phyloP scores from a whole-genome alignment of 2,329 filamentous ascomycete species.

The Zymoseptoria pseudotritici region DNA sequence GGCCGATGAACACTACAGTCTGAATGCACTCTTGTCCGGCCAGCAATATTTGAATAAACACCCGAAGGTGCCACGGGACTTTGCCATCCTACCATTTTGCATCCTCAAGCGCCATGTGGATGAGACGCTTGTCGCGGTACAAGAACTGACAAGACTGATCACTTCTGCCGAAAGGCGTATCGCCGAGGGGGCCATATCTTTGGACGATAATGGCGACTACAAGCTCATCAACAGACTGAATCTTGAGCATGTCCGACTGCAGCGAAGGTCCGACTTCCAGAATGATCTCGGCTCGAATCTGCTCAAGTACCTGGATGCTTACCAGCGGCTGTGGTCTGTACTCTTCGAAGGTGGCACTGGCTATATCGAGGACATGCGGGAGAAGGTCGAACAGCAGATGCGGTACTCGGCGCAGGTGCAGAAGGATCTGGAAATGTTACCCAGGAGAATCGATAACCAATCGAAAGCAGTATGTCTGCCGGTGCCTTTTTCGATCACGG shows the following conservation, averaged over 20 bases:
- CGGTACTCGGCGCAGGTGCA: conserved; percentile 28
- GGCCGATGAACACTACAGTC: conserved; percentile 23
- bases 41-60: conserved; percentile 28
- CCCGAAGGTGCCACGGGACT: conserved; percentile 28
- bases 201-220: conserved; percentile 30
- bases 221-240: conserved; percentile 29
- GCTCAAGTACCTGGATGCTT: conserved; percentile 27
- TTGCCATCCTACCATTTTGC: conserved; percentile 27
- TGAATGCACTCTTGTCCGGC: conserved; percentile 21
- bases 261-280: conserved; percentile 28
- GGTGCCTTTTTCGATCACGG: neutral
- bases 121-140: conserved; percentile 25
- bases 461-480: conserved; percentile 24
- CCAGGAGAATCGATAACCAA: conserved; percentile 30
- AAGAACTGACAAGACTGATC: conserved; percentile 24
- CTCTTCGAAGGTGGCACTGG: conserved; percentile 28
- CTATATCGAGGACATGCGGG: conserved; percentile 30
- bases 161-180: conserved; percentile 28
- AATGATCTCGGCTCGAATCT: conserved; percentile 27
- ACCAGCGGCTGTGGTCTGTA: conserved; percentile 23
- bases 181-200: conserved; percentile 25
- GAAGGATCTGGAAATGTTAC: conserved; percentile 27
- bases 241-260: conserved; percentile 27
- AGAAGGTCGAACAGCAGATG: conserved; percentile 30
- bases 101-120: conserved; percentile 27